A percentile compares a stretch with the other conserved stretches of the same genome.
Conservation (phyloP, 192 early-diverging fungal species). For the Umbelopsis vinacea region DNA sequence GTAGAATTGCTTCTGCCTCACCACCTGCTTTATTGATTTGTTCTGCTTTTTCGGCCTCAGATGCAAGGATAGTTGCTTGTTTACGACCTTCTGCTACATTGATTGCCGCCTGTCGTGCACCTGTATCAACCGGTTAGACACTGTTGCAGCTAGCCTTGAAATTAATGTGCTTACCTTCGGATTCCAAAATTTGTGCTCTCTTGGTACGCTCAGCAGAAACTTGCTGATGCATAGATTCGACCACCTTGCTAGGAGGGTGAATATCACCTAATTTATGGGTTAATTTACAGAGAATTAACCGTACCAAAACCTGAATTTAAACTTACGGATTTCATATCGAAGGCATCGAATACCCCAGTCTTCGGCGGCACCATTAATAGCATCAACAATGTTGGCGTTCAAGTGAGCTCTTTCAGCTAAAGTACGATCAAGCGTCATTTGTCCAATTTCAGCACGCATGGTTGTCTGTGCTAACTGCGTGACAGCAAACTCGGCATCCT, state of each 20-base stretch:
- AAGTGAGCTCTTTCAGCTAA: slow-evolving; percentile 91
- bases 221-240: slow-evolving; percentile 96
- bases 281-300: not conserved
- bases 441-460: slow-evolving; percentile 98
- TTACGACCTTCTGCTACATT: slow-evolving; percentile 97
- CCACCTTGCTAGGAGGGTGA: slow-evolving; percentile 93
- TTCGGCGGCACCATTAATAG: slow-evolving; percentile 90
- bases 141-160: not conserved
- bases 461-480: slow-evolving; percentile 98
- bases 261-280: slow-evolving; percentile 64
- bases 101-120: slow-evolving; percentile 89
- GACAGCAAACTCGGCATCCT: slow-evolving; percentile 93
- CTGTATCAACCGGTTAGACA: slow-evolving; percentile 3
- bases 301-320: not conserved
- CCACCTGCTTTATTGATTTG: slow-evolving; percentile 91
- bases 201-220: slow-evolving; percentile 96
- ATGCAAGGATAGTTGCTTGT: slow-evolving; percentile 89
- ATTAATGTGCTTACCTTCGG: slow-evolving; percentile 53
- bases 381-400: slow-evolving; percentile 92
- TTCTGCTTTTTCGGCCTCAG: slow-evolving; percentile 88
- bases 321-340: slow-evolving; percentile 88
- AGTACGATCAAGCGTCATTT: slow-evolving; percentile 96
- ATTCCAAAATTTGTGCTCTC: slow-evolving; percentile 92
- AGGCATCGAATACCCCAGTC: slow-evolving; percentile 97
- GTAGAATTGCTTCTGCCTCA: slow-evolving; percentile 88